Conservation (phyloP, 192 early-diverging fungal species). For the Backusella luteola region DNA sequence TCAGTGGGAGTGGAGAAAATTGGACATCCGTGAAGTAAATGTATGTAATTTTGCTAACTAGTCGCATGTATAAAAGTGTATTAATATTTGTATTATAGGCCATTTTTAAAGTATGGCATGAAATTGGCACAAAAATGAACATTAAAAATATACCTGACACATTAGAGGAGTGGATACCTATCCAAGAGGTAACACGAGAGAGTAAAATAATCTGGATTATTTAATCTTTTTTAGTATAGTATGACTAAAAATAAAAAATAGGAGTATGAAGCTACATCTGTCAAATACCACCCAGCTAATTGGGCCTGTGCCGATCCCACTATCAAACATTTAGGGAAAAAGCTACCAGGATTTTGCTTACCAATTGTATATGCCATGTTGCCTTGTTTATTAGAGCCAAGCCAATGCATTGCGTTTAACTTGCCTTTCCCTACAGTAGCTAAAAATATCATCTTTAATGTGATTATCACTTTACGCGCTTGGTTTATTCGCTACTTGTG, state of each 20-base stretch:
- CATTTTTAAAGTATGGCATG: conserved; percentile 28
- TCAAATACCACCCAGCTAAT: conserved; percentile 20
- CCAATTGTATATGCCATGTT: conserved; percentile 25
- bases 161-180: conserved; percentile 21
- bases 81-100: conserved; percentile 23
- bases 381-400: conserved; percentile 28
- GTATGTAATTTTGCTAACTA: conserved; percentile 15
- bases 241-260: background rate
- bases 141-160: conserved; percentile 44
- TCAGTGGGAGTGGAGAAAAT: conserved; percentile 38
- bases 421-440: conserved; percentile 6
- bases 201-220: background rate
- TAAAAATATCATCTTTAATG: background rate
- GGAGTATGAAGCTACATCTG: conserved; percentile 26
- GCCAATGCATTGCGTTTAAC: conserved; percentile 19
- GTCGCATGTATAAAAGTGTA: too few relatives aligned
- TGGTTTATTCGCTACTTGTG: conserved; percentile 37
- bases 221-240: background rate
- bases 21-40: conserved; percentile 42
- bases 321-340: conserved; percentile 14
- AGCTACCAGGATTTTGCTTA: background rate
- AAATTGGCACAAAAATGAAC: conserved; percentile 37
- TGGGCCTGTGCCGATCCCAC: conserved; percentile 26
- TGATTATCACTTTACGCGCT: conserved; percentile 20
- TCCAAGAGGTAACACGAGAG: conserved; percentile 33